Base-by-base conservation (phyloP, 257 asterid genomes). In the Salvia rosmarinus region DNA sequence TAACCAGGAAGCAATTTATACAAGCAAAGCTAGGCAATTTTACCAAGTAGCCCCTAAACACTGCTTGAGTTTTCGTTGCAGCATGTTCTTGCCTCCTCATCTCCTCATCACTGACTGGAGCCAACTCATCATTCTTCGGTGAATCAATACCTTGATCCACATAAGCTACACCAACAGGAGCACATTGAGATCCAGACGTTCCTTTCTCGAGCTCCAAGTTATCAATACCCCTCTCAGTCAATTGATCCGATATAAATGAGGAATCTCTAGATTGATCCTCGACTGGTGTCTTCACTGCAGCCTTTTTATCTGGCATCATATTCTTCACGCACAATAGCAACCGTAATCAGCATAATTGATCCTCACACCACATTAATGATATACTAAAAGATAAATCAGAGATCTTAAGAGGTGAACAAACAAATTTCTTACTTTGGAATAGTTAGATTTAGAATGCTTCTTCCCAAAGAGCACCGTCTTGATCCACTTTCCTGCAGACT, bases 401-500 rank as follows among this genome's bases (percentile, higher is more conserved):
- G 17, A 61, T 50, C 65, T 47, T 46, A 73, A 37, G 19, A 8
- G 55, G 43, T n/a, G 6, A 73, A 37, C 74, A 56, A 21, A 47
- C 20, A 21, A 28, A 61, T 44, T 66, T 58, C 95, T 85, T 84
- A 89, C 99, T 77, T 86, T 91, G 75, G 96, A 83, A 73, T 80
- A 85, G 62, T 51, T 82, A 30, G 98, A 79, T 77, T 87, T 89
- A 12, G 99, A 84, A 51, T 83, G 56, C 78, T 95, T 95, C 88
- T 91, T 95, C 65, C 99, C 96, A n/a, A 89, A 91, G 71, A 95
- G 99, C 19, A 89, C 92, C 20, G 89, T 71, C 83, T 91, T 95
- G 86, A 95, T 89, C 99, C 99, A 95, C 73, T 85, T 95, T 71
- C 84, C 96, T 0, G 99, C 95, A 83, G 99, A 95, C 82, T 90